Base-by-base conservation (phyloP, 345 rosid genomes). In the Bruguiera gymnorhiza region DNA sequence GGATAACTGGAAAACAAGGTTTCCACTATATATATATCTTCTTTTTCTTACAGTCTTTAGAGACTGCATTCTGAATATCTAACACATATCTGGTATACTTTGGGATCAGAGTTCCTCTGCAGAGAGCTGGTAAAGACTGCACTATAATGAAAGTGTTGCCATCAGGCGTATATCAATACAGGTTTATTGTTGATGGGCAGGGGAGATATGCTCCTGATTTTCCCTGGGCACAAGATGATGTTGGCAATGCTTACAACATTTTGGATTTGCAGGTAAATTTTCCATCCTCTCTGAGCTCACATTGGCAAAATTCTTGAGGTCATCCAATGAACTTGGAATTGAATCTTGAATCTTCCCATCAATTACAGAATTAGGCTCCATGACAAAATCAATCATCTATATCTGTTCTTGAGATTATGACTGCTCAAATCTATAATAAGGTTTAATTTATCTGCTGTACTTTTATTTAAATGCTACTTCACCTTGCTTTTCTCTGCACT, bases 111-210 rank as follows among this genome's bases (percentile, higher is more conserved):
- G 82, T 86, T 75, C 84, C 88, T 65, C 79, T 96, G 66, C 94
- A 96, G 84, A 89, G 88, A 85, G 89, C 96, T 64, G 98, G 97
- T 46, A 96, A 90, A 84, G 99, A 96, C 83, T 89, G 82, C 76
- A 84, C 90, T 10, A 89, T 96, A 31, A 87, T 96, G 98, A 96
- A 92, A 80, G 98, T 96, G 50, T 83, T 96, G 70, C 96, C 98
- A 27, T 92, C 98, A 36, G 99, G 99, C 11, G 93, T 92, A 65
- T 96, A 96, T 74, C 97, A 86, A 70, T 96, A 92, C 66, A 79
- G 94, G 81, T 92, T 92, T 78, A 71, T 96, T 72, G 96, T 92
- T 32, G 99, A 96, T 85, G 98, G 98, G 52, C 96, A 86, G 70
- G 81, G 90, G 93, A 89, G 84, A 84, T 83, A 86, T 79, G 83